These are phyloP conservation scores for Fagopyrum tataricum DNA, from an alignment of 148 eudicot species.

Conservation along the genomic window DNA sequence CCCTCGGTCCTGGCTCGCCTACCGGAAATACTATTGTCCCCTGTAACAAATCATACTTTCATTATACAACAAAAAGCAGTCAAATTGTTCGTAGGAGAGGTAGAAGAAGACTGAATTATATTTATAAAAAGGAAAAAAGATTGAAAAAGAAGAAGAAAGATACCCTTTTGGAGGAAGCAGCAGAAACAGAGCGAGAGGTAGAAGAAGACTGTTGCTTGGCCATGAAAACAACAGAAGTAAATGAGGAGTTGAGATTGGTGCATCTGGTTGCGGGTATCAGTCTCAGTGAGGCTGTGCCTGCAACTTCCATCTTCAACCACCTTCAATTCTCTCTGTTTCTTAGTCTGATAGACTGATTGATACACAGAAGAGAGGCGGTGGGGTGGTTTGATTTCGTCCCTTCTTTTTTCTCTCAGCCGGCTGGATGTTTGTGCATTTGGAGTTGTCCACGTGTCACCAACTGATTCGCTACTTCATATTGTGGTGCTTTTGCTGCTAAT, in stretches of 20 bases:
- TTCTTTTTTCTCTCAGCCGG: not conserved
- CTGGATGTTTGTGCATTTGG: not conserved
- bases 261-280: not conserved
- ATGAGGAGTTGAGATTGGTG: not conserved
- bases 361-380: not conserved
- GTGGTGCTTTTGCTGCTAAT: not conserved
- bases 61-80: not conserved
- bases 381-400: too few species aligned
- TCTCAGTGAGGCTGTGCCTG: not conserved
- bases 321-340: not conserved
- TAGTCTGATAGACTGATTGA: not conserved
- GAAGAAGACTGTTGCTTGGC: not conserved
- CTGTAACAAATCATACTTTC: slow-evolving; percentile 18
- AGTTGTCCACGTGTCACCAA: slow-evolving; percentile 7
- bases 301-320: not conserved
- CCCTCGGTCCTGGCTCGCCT: slow-evolving; percentile 35
- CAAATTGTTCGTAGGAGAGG: not conserved
- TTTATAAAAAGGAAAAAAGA: not conserved
- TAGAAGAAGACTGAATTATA: too few species aligned
- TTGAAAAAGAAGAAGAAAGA: not conserved
- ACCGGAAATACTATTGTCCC: slow-evolving; percentile 29
- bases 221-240: not conserved
- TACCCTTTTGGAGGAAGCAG: slow-evolving; percentile 2
- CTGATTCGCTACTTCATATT: slow-evolving; percentile 12
- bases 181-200: not conserved